These are phyloP conservation scores for Mortierella sp. DNA, from an alignment of 371 early-diverging fungal genomes.

Conservation along the genomic window DNA sequence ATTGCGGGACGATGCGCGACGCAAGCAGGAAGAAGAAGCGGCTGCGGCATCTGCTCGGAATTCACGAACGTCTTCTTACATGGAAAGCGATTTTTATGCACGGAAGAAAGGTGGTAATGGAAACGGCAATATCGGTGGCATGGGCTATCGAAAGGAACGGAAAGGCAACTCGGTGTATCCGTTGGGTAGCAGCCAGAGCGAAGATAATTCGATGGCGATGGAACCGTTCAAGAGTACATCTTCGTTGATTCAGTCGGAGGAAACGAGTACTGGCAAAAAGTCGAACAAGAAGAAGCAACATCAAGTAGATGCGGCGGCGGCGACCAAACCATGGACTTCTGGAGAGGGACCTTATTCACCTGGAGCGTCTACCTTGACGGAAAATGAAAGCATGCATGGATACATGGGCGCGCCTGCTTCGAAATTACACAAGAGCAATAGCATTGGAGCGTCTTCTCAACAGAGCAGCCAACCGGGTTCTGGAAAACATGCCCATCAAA, in stretches of 20 bases:
- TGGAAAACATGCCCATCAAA: not conserved
- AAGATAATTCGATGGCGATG: constrained; percentile 25
- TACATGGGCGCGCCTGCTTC: constrained; percentile 33
- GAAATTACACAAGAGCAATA: constrained; percentile 23
- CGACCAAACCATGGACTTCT: constrained; percentile 16
- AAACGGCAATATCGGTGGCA: no score
- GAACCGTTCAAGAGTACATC: constrained; percentile 49
- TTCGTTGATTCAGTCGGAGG: constrained; percentile 36
- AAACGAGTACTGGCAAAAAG: constrained; percentile 1
- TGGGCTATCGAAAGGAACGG: not conserved
- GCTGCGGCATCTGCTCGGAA: not conserved
- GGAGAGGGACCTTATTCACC: constrained; percentile 32
- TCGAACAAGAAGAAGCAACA: constrained; percentile 18
- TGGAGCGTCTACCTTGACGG: constrained; percentile 41
- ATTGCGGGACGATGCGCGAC: constrained; percentile 19
- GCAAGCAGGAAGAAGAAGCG: constrained; percentile 8
- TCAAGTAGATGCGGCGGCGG: constrained; percentile 1
- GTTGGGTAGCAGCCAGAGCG: constrained; percentile 2
- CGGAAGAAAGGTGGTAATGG: not conserved
- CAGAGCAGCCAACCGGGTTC: constrained; percentile 15
- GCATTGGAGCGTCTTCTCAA: constrained; percentile 22
- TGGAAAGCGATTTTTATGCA: constrained; percentile 6
- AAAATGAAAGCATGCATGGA: constrained; percentile 29
- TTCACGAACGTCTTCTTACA: constrained; percentile 15
- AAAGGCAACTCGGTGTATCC: constrained; percentile 20